Evolutionary conservation across 495 filamentous ascomycete species (phyloP).

Genomic region (Jackrogersella multiformis): DNA sequence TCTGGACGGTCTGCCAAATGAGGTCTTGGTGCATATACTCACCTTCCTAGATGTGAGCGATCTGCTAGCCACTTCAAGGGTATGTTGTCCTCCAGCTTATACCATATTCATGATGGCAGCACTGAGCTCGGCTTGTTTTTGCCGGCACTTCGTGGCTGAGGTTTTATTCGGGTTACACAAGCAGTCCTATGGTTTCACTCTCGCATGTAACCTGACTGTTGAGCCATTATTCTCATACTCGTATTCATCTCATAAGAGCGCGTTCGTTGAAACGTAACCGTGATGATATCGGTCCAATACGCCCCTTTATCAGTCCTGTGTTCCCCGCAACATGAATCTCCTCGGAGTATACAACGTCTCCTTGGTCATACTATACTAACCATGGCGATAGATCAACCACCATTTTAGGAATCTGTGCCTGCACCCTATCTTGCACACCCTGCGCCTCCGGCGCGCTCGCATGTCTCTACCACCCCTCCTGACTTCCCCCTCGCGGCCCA

Average conservation of each 20-base stretch:
- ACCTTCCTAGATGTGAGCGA: conserved; percentile 66
- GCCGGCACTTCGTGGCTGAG: conserved; percentile 20
- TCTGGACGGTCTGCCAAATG: conserved; percentile 59
- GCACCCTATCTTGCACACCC: conserved; percentile 63
- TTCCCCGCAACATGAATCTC: conserved; percentile 12
- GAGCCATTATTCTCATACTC: conserved; percentile 37
- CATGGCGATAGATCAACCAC: conserved; percentile 59
- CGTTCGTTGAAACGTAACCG: conserved; percentile 19
- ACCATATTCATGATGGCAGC: conserved; percentile 15
- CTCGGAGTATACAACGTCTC: conserved; percentile 16
- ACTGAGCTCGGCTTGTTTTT: conserved; percentile 13
- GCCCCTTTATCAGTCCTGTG: conserved; percentile 2
- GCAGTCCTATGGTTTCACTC: conserved; percentile 14
- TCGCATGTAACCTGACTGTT: conserved; percentile 35
- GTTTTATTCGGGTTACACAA: conserved; percentile 17
- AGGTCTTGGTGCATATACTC: conserved; percentile 65
- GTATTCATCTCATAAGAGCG: conserved; percentile 13
- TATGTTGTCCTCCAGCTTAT: conserved; percentile 49
- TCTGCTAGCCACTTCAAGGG: conserved; percentile 63
- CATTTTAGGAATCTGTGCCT: conserved; percentile 63
- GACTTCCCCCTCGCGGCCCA: conserved; percentile 60
- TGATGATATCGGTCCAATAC: conserved; percentile 31
- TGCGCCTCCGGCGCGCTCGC: conserved; percentile 63
- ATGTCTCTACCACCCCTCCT: conserved; percentile 58
- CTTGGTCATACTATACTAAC: conserved; percentile 30